These are phyloP conservation scores for Mucor lusitanicus DNA, from an alignment of 371 early-diverging fungal species.

Conservation along the genomic window DNA sequence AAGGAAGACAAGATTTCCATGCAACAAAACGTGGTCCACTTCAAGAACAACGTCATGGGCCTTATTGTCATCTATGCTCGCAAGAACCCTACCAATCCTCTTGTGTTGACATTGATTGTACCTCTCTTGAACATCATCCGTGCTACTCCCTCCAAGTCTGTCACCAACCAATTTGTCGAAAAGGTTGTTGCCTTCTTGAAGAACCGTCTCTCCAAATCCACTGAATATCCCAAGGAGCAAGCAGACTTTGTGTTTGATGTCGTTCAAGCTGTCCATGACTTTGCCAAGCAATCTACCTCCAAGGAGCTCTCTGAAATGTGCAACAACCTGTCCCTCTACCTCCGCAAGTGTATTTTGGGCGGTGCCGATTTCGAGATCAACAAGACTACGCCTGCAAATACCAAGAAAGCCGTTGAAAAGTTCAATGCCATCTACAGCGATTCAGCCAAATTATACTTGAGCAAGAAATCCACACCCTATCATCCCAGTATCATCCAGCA, in stretches of 20 bases:
- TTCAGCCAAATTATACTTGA: conserved; percentile 66
- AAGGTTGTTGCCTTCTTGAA: conserved; percentile 67
- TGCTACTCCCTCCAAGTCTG: conserved; percentile 54
- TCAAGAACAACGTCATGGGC: conserved; percentile 87
- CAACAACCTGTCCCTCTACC: conserved; percentile 49
- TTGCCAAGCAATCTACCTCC: conserved; percentile 56
- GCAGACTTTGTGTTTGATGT: conserved; percentile 61
- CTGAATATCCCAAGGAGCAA: conserved; percentile 62
- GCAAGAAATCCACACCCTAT: conserved; percentile 68
- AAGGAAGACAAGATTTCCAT: conserved; percentile 63
- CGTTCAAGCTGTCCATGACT: conserved; percentile 69
- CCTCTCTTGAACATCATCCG: conserved; percentile 68
- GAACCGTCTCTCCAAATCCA: conserved; percentile 61
- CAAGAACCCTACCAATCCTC: conserved; percentile 69
- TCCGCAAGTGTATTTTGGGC: conserved; percentile 58
- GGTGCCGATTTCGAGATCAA: conserved; percentile 50
- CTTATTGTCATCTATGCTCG: conserved; percentile 77
- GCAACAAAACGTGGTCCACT: conserved; percentile 79
- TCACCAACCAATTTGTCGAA: conserved; percentile 67
- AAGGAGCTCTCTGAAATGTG: conserved; percentile 52
- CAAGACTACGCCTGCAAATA: conserved; percentile 34
- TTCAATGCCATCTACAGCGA: conserved; percentile 47
- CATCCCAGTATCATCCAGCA: conserved; percentile 66
- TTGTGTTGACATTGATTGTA: conserved; percentile 69
- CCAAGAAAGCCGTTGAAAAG: conserved; percentile 32